Evolutionary conservation across 805 yeast species (phyloP).

Genomic region (Ogataea parapolymorpha): DNA sequence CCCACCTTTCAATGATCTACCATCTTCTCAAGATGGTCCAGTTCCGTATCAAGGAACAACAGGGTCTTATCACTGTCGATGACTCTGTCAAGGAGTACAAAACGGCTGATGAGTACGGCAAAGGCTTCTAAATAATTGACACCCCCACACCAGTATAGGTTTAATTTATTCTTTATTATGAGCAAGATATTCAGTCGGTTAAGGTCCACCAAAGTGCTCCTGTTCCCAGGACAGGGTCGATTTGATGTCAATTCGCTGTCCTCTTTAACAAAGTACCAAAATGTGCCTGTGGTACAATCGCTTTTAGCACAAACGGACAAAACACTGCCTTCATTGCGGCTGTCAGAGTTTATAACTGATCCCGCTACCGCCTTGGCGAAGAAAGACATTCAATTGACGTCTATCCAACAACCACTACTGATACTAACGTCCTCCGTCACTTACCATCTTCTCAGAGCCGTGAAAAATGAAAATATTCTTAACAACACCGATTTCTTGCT

Average conservation of each 20-base stretch:
- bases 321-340: conserved; percentile 18
- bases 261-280: conserved; percentile 8
- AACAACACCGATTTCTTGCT: conserved; percentile 22
- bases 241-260: conserved; percentile 16
- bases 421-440: conserved; percentile 27
- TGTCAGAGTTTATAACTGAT: conserved; percentile 18
- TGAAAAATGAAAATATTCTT: conserved; percentile 23
- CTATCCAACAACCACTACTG: conserved; percentile 34
- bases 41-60: conserved; percentile 52
- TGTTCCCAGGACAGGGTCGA: conserved; percentile 35
- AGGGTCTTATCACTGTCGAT: conserved; percentile 39
- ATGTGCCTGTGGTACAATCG: conserved; percentile 9
- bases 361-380: conserved; percentile 8
- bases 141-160: not conserved
- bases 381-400: conserved; percentile 21
- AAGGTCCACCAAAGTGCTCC: conserved; percentile 12
- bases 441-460: conserved; percentile 14
- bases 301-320: conserved; percentile 21
- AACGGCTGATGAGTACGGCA: conserved; percentile 19
- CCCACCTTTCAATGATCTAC: conserved; percentile 56
- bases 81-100: conserved; percentile 12
- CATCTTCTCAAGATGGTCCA: conserved; percentile 57
- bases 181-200: conserved; percentile 1
- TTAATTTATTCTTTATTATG: not conserved
- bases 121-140: conserved; percentile 14